Base-by-base conservation (phyloP, 257 asterid genomes). In the Gentiana straminea region DNA sequence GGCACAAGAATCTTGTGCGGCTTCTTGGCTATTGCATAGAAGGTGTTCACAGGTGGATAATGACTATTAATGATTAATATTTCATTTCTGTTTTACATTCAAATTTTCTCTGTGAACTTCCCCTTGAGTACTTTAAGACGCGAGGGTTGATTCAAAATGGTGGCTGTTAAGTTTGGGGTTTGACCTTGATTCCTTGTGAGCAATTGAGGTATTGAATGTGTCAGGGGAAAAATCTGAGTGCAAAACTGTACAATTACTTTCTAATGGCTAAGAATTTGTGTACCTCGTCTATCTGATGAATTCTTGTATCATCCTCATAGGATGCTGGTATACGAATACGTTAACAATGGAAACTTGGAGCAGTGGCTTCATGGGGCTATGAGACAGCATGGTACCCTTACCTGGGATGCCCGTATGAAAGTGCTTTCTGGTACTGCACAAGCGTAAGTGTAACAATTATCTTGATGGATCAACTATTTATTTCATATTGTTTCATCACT, bases 1-100 rank as follows among this genome's bases (percentile, higher is more conserved):
- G 97, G 52, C 97, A 88, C 70, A 88, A 88, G 49, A 85, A 85
- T 78, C 75, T 88, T 41, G 97, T 88, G 58, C 75, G 95, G 36
- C 94, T 88, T 62, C 67, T 88, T 66, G 97, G 97, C 39, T 88
- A 88, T 67, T 88, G 97, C 39, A 70, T 88, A 36, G 97, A 88
- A 71, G 97, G 97, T 61, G 78, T 84, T 7, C 94, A 85, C 59
- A 88, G 95, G 97, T 84, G 24, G 24, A 24, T 24, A 24, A 24
- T 24, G 24, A 24, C 24, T 24, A 24, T 24, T 24, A 24, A 65
- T 44, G 3, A 43, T 7, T 6, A 1, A 15, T 4, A 1, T 43
- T 37, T 51, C 45, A 38, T 51, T 10, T 24, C 46, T 52, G 10
- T 33, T 44, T 41, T 6, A 13, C 59, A 35, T 51, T 57, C 49